phyloP scores from a whole-genome alignment of 2,329 filamentous ascomycete species.

The Ceratocystis colombiana region DNA sequence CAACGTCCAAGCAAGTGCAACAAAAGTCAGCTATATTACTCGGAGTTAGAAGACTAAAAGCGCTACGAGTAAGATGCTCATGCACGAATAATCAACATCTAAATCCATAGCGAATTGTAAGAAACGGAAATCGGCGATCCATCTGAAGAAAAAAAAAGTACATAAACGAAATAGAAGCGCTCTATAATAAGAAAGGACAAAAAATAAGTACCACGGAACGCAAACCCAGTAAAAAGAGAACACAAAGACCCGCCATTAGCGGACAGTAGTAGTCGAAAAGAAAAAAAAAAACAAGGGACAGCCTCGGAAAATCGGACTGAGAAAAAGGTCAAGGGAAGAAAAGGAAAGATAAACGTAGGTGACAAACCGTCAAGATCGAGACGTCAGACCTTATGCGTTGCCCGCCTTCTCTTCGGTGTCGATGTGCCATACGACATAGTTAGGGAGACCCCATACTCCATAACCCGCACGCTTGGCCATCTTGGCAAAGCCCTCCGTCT shows the following conservation, averaged over 20 bases:
- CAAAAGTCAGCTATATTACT: too few relatives aligned
- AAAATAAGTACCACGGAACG: not conserved
- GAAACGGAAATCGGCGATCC: not conserved
- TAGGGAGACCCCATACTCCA: slow-evolving; percentile 80
- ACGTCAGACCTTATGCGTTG: slow-evolving; percentile 45
- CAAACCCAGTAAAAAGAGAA: not conserved
- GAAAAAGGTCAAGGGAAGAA: slow-evolving; percentile 9
- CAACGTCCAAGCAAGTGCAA: too few relatives aligned
- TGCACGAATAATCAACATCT: too few relatives aligned
- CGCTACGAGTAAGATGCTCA: too few relatives aligned
- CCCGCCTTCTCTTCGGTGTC: slow-evolving; percentile 92
- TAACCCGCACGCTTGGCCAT: slow-evolving; percentile 97
- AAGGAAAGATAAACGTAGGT: not conserved
- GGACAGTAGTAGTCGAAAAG: not conserved
- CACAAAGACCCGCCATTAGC: not conserved
- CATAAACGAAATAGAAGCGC: slow-evolving; percentile 3
- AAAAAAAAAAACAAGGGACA: not conserved
- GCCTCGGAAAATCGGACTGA: slow-evolving; percentile 8
- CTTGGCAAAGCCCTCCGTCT: slow-evolving; percentile 96
- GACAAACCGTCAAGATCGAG: not conserved
- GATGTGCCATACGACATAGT: slow-evolving; percentile 98
- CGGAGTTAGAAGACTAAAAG: too few relatives aligned
- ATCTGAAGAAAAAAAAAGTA: not conserved
- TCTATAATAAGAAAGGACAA: slow-evolving; percentile 6
- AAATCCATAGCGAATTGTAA: not conserved